These are phyloP conservation scores for Solanum hybrid DNA, from an alignment of 305 asterid genomes.

Conservation along the genomic window DNA sequence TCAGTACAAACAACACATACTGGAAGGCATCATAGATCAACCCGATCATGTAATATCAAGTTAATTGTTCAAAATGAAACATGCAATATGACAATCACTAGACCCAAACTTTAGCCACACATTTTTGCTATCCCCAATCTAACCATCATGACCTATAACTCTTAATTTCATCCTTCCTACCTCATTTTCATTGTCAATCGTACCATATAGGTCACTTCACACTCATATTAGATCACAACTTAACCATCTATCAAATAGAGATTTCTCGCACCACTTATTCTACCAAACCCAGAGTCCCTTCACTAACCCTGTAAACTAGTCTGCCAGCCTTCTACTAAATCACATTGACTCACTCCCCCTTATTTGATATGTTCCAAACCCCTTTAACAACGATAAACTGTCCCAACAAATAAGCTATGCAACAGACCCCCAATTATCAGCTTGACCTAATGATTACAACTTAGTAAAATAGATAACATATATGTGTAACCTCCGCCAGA, in stretches of 20 bases:
- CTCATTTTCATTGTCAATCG: neutral
- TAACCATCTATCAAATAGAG: neutral
- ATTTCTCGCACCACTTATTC: neutral
- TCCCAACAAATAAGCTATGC: neutral
- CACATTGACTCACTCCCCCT: neutral
- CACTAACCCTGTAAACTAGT: neutral
- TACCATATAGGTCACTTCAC: neutral
- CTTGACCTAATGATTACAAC: neutral
- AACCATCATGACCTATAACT: neutral
- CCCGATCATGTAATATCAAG: neutral
- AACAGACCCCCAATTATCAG: neutral
- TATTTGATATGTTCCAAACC: neutral
- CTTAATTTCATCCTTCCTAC: neutral
- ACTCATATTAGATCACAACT: neutral
- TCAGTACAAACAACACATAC: neutral
- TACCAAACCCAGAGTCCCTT: neutral
- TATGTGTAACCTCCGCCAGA: too few relatives aligned
- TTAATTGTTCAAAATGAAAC: neutral
- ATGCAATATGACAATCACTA: neutral
- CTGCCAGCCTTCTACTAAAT: neutral
- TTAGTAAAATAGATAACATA: neutral
- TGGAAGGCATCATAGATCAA: neutral
- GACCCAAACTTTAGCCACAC: neutral
- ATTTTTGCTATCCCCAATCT: too few relatives aligned
- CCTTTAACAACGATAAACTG: too few relatives aligned